Conservation (phyloP, 2,329 filamentous ascomycete genomes). For the Beauveria rudraprayagi region DNA sequence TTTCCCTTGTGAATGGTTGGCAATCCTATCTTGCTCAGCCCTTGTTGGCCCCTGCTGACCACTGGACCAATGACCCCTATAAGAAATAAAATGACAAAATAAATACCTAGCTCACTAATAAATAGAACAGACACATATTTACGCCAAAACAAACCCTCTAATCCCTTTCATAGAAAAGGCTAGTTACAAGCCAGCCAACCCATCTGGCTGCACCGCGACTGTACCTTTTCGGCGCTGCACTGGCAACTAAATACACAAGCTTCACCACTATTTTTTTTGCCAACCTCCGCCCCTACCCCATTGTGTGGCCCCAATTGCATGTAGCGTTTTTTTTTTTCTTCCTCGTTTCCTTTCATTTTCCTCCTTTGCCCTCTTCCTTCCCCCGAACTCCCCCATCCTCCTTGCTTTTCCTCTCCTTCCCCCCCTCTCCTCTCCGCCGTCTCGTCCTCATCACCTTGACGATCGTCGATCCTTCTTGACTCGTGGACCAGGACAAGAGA, state of each 20-base stretch:
- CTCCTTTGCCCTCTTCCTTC: background rate
- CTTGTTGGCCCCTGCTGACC: no score
- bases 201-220: no score
- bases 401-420: background rate
- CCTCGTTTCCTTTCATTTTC: background rate
- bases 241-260: no score
- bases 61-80: no score
- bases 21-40: no score
- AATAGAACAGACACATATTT: no score
- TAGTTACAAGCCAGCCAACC: background rate
- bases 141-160: no score
- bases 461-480: background rate
- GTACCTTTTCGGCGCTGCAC: no score
- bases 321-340: slow-evolving; percentile 6
- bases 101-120: no score
- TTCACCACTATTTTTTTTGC: background rate
- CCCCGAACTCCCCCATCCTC: background rate
- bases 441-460: background rate
- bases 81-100: no score
- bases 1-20: no score
- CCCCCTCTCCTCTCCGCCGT: background rate
- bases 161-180: no score
- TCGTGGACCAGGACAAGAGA: slow-evolving; percentile 2
- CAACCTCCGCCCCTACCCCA: slow-evolving; percentile 1
- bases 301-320: slow-evolving; percentile 1